phyloP scores from a whole-genome alignment of 345 rosid species.

The Boechera divaricarpa region DNA sequence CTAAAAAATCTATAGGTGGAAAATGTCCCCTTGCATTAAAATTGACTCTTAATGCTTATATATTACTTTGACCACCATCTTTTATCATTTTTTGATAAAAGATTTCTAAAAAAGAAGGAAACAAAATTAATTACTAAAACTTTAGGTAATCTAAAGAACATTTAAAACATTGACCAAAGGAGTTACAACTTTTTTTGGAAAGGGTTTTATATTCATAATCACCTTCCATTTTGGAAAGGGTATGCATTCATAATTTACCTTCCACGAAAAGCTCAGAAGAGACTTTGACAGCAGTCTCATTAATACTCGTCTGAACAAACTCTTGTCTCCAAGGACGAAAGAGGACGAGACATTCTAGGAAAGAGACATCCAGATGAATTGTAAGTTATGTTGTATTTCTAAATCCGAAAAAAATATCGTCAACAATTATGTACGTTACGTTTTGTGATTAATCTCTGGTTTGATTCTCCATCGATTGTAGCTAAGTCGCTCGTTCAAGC shows the following conservation, averaged over 20 bases:
- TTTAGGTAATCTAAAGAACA: neutral
- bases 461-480: neutral
- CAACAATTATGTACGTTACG: neutral
- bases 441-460: neutral
- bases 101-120: neutral
- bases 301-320: neutral
- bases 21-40: neutral
- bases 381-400: neutral
- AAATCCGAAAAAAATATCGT: neutral
- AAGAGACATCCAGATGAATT: neutral
- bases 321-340: neutral
- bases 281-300: neutral
- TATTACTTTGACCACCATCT: too few relatives aligned
- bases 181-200: neutral
- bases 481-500: slow-evolving; percentile 39
- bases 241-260: neutral
- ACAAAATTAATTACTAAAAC: neutral
- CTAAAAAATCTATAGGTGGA: neutral
- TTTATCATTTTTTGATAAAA: neutral
- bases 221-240: neutral
- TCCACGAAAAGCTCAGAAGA: neutral
- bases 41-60: neutral
- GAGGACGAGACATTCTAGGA: neutral
- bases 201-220: neutral
- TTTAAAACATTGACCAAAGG: neutral